Evolutionary conservation across 495 filamentous ascomycete genomes (phyloP), one percentile per base, ranked within the genome.

Genomic region (Collariella sp.): DNA sequence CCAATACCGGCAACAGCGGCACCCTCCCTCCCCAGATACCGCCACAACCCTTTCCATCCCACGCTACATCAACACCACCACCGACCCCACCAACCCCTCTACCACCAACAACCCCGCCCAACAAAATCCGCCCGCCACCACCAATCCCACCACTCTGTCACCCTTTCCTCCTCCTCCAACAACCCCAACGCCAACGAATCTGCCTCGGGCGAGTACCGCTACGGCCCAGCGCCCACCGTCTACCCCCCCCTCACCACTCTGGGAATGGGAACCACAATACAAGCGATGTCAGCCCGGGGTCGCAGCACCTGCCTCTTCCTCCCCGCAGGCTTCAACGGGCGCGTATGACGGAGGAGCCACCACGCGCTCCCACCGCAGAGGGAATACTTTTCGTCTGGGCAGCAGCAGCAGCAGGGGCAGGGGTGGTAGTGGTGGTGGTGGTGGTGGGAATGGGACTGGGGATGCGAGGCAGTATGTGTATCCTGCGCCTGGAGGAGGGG

Each of bases 31-130:
- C 6, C 31, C 31, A 12, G 31, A 34, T 20, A 59, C 67, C 5
- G 64, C 71, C 59, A 64, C 63, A 59, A 64, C 65, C 35, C 65
- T 76, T 52, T 72, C 68, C 58, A 64, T 74, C 31, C 69, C 70
- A 20, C 67, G 73, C 49, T 78, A 76, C 59, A 68, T 79, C 26
- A 76, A 34, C 33, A 34, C 6, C 31, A 12, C 6, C 31, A 12
- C 6, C 31, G 31, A 12, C 31, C 6, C 6, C 31, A 5, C 31
- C 31, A 12, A 34, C 31, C 6, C 31, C 31, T 5, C 79, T 59
- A 72, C 63, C 51, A 79, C n/a, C n/a, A n/a, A n/a, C n/a, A 80
- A 57, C 76, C 77, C 13, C 71, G 78, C 13, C 78, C 78, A 16
- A 62, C 75, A 41, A 81, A 81, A 60, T 76, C 71, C 49, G 76